phyloP scores from a whole-genome alignment of 805 yeast genomes.

The Metschnikowia reukaufii region DNA sequence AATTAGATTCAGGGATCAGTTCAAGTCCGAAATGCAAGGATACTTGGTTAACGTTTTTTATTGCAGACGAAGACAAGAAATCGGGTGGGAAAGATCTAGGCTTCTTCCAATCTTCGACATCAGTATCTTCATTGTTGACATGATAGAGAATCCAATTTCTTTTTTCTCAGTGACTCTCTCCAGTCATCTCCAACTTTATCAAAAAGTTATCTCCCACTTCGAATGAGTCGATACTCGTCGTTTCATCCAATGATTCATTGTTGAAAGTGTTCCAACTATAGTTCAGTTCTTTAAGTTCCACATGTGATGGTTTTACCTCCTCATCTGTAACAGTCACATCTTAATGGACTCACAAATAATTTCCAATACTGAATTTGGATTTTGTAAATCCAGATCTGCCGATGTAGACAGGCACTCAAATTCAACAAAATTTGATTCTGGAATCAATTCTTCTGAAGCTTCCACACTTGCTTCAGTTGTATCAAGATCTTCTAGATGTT shows the following conservation, averaged over 20 bases:
- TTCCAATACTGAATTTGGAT: no score
- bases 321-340: no score
- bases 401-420: no score
- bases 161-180: not conserved
- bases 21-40: not conserved
- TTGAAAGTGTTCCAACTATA: no score
- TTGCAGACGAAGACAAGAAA: slow-evolving; percentile 1
- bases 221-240: not conserved
- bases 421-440: no score
- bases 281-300: no score
- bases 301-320: no score
- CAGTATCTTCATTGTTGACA: slow-evolving; percentile 6
- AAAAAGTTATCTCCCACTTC: no score
- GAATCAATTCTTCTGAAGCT: not conserved
- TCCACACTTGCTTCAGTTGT: not conserved
- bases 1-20: not conserved
- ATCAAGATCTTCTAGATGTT: not conserved
- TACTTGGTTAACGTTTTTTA: not conserved
- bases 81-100: not conserved
- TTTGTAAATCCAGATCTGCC: no score
- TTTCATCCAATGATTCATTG: no score
- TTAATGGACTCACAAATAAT: no score
- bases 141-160: not conserved
- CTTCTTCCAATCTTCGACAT: slow-evolving; percentile 2
- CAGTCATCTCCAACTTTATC: not conserved